Percentiles rank a stretch among this genome's conserved stretches.
These are phyloP conservation scores for Auriculariales sp. DNA, from an alignment of 768 basidiomycete genomes.

Conservation along the genomic window DNA sequence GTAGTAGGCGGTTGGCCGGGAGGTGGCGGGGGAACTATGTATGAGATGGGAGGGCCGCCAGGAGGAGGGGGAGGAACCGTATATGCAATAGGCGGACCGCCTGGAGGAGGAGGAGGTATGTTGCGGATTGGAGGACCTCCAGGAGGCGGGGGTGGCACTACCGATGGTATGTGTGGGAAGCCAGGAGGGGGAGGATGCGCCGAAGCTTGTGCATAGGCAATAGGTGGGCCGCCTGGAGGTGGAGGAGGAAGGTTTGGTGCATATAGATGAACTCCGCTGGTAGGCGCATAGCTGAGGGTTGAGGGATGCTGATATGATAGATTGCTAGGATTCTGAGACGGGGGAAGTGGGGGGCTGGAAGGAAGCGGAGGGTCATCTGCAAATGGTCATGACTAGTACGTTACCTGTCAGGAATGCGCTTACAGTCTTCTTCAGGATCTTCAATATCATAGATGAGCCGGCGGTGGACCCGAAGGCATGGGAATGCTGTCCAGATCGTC, in stretches of 20 bases:
- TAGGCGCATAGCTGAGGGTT: too few relatives aligned
- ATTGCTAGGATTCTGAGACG: constrained; percentile 11
- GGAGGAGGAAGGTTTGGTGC: constrained; percentile 13
- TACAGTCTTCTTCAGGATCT: too few relatives aligned
- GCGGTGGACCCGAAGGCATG: constrained; percentile 32
- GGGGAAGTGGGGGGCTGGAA: constrained; percentile 15
- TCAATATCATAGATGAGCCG: too few relatives aligned
- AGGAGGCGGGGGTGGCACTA: constrained; percentile 13
- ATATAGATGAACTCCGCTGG: too few relatives aligned
- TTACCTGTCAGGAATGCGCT: too few relatives aligned
- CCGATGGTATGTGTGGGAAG: constrained; percentile 12
- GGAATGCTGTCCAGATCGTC: constrained; percentile 69
- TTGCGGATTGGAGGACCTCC: constrained; percentile 11
- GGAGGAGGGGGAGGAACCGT: constrained; percentile 30
- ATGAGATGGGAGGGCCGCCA: constrained; percentile 48
- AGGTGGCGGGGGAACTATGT: constrained; percentile 12
- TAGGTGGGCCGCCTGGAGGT: constrained; percentile 13
- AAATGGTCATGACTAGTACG: constrained; percentile 5
- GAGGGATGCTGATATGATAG: too few relatives aligned
- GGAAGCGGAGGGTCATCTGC: constrained; percentile 14
- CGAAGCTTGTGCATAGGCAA: constrained; percentile 11
- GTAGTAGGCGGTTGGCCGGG: constrained; percentile 4
- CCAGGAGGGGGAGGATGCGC: constrained; percentile 8
- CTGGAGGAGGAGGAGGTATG: constrained; percentile 12
- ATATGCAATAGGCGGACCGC: constrained; percentile 4